Evolutionary conservation across 768 basidiomycete genomes (phyloP), one percentile per base, ranked within the genome.

Genomic region (Hypholoma sublateritium): DNA sequence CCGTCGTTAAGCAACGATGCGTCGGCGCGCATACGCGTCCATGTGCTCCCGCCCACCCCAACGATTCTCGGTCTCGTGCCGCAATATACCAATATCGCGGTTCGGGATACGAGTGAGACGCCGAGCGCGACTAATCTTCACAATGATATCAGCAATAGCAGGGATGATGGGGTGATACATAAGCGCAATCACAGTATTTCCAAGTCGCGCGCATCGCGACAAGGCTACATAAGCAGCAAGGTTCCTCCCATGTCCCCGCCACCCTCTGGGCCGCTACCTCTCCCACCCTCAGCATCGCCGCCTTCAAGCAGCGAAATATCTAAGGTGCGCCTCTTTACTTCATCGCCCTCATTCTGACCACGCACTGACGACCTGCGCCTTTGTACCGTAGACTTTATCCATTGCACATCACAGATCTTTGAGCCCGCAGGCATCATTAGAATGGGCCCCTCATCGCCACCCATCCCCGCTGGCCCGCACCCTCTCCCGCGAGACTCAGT

Each of bases 251-350:
- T 51, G 22, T 55, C 54, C 28, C 60, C 60, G 12, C 60, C 60
- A 11, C 60, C 60, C 7, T 58, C 56, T 46, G 56, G 56, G 42
- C 60, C 60, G 22, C 47, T 61, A 32, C 60, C 60, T 1, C 28
- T 37, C 4, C 47, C 56, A 5, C 60, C 60, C 12, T 8, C 21
- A 4, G 36, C 21, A 14, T 24, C 50, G 21, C 35, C 50, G 37
- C 14, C 17, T 14, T 37, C 35, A 8, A 9, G 21, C 24, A 37
- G 12, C 12, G 36, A 35, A 16, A 13, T 13, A 24, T 2, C 5
- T 51, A 39, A 51, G 35, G 50, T 51, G 21, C 13, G 58, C 11
- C 21, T 34, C 21, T 35, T 28, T 1, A 13, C 28, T 25, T 19
- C 28, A 17, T n/a, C 12, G 8, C 8, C 17, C 22, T 50, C 24